A percentile compares a stretch with the other conserved stretches of the same genome.
These are phyloP conservation scores for Excoecaria cochinchinensis DNA, from an alignment of 345 rosid genomes.

Conservation along the genomic window DNA sequence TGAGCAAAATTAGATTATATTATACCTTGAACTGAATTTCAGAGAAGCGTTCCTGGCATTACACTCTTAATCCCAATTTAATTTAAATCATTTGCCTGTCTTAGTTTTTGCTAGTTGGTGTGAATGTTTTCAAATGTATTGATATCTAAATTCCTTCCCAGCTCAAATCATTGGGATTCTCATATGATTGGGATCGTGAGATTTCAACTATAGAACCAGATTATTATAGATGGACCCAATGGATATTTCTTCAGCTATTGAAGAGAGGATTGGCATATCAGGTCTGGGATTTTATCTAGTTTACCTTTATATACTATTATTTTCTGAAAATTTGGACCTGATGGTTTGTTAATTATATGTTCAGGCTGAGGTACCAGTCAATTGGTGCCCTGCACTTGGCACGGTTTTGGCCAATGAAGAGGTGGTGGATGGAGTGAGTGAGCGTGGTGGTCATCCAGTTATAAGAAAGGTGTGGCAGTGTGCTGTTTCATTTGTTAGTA, in stretches of 20 bases:
- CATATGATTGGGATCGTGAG: conserved; percentile 97
- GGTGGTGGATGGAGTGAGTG: conserved; percentile 94
- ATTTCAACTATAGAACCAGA: conserved; percentile 89
- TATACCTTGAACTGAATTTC: neutral
- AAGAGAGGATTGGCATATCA: conserved; percentile 98
- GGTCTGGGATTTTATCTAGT: conserved; percentile 40
- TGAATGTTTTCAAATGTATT: conserved; percentile 4
- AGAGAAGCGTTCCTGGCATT: neutral
- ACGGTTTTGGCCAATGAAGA: conserved; percentile 99
- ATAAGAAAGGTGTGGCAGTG: conserved; percentile 72
- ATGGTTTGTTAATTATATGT: conserved; percentile 21
- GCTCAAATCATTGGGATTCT: conserved; percentile 90
- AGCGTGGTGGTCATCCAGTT: conserved; percentile 94
- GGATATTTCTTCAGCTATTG: conserved; percentile 94
- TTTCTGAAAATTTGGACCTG: conserved; percentile 21
- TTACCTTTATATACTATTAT: conserved; percentile 17
- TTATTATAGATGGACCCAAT: conserved; percentile 92
- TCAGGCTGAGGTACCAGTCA: conserved; percentile 97
- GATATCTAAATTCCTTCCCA: conserved; percentile 39
- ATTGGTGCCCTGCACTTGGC: conserved; percentile 99
- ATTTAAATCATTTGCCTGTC: neutral
- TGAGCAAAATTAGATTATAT: neutral
- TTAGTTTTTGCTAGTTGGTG: neutral
- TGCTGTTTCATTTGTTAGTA: conserved; percentile 4
- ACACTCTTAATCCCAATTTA: conserved; percentile 2